Evolutionary conservation across 2,329 filamentous ascomycete species (phyloP).

Genomic region (Ophiostoma sp.): DNA sequence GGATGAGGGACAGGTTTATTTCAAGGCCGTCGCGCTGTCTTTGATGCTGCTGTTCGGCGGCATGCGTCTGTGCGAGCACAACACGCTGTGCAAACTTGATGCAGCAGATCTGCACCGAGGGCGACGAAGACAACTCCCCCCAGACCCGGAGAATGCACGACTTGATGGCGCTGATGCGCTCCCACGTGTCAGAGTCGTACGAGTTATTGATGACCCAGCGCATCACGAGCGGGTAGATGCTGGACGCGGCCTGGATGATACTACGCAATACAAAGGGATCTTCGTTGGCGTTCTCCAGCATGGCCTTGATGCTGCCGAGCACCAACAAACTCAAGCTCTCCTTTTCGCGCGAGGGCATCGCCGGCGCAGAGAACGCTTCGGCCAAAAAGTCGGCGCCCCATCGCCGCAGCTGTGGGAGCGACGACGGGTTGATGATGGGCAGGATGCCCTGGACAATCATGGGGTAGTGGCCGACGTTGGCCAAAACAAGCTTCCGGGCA

Average conservation of each 20-base stretch:
- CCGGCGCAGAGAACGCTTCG: slow-evolving; percentile 93
- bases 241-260: slow-evolving; percentile 83
- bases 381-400: slow-evolving; percentile 97
- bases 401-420: slow-evolving; percentile 79
- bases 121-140: slow-evolving; percentile 74
- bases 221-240: slow-evolving; percentile 89
- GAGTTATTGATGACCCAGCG: slow-evolving; percentile 92
- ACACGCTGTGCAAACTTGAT: slow-evolving; percentile 97
- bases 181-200: slow-evolving; percentile 79
- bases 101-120: slow-evolving; percentile 85
- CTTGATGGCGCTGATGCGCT: slow-evolving; percentile 86
- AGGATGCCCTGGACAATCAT: slow-evolving; percentile 90
- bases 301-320: slow-evolving; percentile 70
- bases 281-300: slow-evolving; percentile 70
- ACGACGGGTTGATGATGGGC: slow-evolving; percentile 78
- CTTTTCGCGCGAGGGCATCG: slow-evolving; percentile 74
- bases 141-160: slow-evolving; percentile 83
- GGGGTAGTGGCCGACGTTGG: slow-evolving; percentile 83
- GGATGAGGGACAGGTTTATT: slow-evolving; percentile 82
- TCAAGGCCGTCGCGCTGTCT: slow-evolving; percentile 75
- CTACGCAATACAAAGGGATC: slow-evolving; percentile 81
- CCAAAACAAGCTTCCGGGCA: slow-evolving; percentile 84
- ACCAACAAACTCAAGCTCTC: slow-evolving; percentile 75
- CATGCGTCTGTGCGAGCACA: slow-evolving; percentile 87
- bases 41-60: slow-evolving; percentile 74